These are phyloP conservation scores for Knufia petricola DNA, from an alignment of 2,329 filamentous ascomycete species.

Conservation along the genomic window DNA sequence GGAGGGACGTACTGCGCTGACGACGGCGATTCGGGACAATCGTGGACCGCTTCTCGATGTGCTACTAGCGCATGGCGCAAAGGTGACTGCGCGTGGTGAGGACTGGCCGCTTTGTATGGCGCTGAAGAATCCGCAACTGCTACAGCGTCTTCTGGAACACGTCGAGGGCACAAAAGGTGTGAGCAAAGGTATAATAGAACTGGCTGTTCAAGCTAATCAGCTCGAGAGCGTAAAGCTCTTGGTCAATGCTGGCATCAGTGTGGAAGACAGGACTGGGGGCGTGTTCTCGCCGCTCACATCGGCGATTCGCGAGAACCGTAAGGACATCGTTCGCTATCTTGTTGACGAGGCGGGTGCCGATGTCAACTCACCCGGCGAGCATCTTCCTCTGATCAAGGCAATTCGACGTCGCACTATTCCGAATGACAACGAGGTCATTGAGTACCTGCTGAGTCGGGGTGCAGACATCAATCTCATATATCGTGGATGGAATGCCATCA, in stretches of 20 bases:
- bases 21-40: slow-evolving; percentile 55
- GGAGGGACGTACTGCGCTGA: slow-evolving; percentile 53
- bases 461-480: slow-evolving; percentile 61
- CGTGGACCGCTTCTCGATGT: slow-evolving; percentile 50
- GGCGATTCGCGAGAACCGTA: slow-evolving; percentile 54
- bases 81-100: slow-evolving; percentile 53
- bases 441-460: slow-evolving; percentile 53
- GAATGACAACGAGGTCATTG: slow-evolving; percentile 51
- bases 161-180: slow-evolving; percentile 40
- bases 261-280: slow-evolving; percentile 63
- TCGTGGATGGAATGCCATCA: slow-evolving; percentile 57
- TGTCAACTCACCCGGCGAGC: slow-evolving; percentile 59
- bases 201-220: slow-evolving; percentile 58
- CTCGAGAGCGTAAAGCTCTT: slow-evolving; percentile 59
- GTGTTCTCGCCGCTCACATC: slow-evolving; percentile 63
- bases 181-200: slow-evolving; percentile 60
- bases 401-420: slow-evolving; percentile 46
- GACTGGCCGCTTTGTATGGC: slow-evolving; percentile 66
- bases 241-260: slow-evolving; percentile 53
- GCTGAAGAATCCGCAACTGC: slow-evolving; percentile 50
- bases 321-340: slow-evolving; percentile 52
- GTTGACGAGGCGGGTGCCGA: slow-evolving; percentile 54
- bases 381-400: slow-evolving; percentile 61
- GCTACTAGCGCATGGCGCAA: slow-evolving; percentile 49
- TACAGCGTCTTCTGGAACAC: slow-evolving; percentile 51